Conservation (phyloP, 352 stramenopile genomes). For the Globisporangium nunn region DNA sequence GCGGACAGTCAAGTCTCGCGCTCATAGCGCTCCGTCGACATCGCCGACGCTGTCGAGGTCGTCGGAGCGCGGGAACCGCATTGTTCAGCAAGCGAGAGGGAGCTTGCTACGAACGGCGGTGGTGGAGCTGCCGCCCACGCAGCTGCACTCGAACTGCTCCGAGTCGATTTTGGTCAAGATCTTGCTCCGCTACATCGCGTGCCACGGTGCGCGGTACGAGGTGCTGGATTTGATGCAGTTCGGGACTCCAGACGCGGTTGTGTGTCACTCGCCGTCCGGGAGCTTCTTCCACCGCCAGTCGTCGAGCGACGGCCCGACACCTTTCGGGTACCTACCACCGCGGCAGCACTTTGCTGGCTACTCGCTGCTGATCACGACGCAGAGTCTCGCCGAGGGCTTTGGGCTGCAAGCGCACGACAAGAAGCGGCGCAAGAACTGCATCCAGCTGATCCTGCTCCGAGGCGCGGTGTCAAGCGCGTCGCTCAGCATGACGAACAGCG, state of each 20-base stretch:
- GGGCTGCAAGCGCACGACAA: conserved; percentile 27
- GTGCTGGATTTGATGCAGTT: conserved; percentile 81
- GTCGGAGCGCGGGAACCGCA: conserved; percentile 6
- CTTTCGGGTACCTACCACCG: conserved; percentile 14
- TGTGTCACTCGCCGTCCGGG: conserved; percentile 63
- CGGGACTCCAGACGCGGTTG: conserved; percentile 76
- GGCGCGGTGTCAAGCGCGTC: conserved; percentile 22
- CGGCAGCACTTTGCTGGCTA: conserved; percentile 34
- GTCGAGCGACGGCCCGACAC: conserved; percentile 20
- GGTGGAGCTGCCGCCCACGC: conserved; percentile 48
- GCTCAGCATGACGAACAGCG: conserved; percentile 34
- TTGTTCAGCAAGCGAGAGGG: conserved; percentile 22
- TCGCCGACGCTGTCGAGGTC: background rate
- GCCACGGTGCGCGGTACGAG: conserved; percentile 72
- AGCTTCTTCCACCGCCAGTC: conserved; percentile 72
- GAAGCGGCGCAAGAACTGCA: conserved; percentile 49
- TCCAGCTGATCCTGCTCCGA: conserved; percentile 67
- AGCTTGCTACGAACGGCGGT: conserved; percentile 45
- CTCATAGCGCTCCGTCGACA: background rate
- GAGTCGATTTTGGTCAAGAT: conserved; percentile 73
- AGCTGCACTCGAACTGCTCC: conserved; percentile 60
- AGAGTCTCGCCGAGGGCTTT: conserved; percentile 33
- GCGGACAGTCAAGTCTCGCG: background rate
- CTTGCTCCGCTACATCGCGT: conserved; percentile 81
- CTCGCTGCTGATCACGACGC: conserved; percentile 73